Base-by-base conservation (phyloP, 768 basidiomycete genomes). In the Suillus tomentosus region DNA sequence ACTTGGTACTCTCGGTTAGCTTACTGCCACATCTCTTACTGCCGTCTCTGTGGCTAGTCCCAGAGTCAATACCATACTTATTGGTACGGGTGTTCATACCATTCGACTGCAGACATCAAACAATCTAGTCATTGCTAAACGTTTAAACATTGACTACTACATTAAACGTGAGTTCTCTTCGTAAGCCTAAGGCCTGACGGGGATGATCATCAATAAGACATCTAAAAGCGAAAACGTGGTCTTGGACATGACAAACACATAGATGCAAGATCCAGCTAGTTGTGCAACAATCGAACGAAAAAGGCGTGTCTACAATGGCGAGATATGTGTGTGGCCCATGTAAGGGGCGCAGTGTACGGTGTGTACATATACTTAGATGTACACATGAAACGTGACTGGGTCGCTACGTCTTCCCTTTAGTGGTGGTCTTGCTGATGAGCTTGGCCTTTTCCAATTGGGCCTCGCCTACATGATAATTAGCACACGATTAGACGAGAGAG, bases 401-500 rank as follows among this genome's bases (percentile, higher is more conserved):
- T 31, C 27, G 27, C 27, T 31, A 31, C 27, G 27, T 83, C 78
- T 83, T 92, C 56, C 89, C 86, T 77, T 88, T 92, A 43, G 80
- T 73, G 22, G 91, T 81, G 15, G 84, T 88, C 82, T 96, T 97
- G 79, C 91, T 89, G 79, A 96, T 92, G 68, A 97, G 83, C 77
- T 93, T 93, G 58, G 95, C 95, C 79, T 95, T 96, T 77, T 96
- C 95, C 69, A 97, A 89, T 50, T 94, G 89, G 47, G 86, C 85
- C 72, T 86, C 82, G 87, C 91, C 92, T 93, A 68, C 19, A 64
- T 6, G 60, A 64, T 55, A 37, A 24, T 48, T 15, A 64, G 63
- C 22, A 61, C 6, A 1, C 24, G 11, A 31, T 64, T 53, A 68
- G 63, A 37, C 19, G 47, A 37, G 14, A 61, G 54, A 65, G 61